phyloP scores from a whole-genome alignment of 768 basidiomycete genomes.

The Boletus subparvulus region DNA sequence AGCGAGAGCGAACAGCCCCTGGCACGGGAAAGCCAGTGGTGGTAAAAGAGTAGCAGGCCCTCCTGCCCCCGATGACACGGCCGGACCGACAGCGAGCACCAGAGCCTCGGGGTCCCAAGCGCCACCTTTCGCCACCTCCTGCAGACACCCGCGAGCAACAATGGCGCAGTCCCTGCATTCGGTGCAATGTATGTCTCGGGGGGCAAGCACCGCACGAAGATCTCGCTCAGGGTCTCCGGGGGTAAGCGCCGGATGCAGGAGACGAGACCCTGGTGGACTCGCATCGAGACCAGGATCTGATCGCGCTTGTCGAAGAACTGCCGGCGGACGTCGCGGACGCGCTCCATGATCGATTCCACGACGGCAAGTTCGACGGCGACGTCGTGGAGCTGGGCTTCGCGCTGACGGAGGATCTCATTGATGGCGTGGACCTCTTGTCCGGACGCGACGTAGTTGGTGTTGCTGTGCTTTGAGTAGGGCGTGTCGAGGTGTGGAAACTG shows the following conservation, averaged over 20 bases:
- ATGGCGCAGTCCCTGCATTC: conserved; percentile 29
- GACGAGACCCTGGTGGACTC: conserved; percentile 20
- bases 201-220: conserved; percentile 41
- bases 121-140: conserved; percentile 43
- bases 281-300: conserved; percentile 17
- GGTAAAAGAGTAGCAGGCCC: conserved; percentile 6
- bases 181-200: conserved; percentile 26
- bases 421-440: conserved; percentile 10
- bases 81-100: conserved; percentile 41
- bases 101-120: conserved; percentile 40
- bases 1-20: conserved; percentile 20
- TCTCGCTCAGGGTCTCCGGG: conserved; percentile 45
- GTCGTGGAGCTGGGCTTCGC: conserved; percentile 15
- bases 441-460: conserved; percentile 7
- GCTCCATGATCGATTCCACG: conserved; percentile 15
- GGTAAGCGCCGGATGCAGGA: conserved; percentile 38
- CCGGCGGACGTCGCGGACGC: not conserved
- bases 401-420: conserved; percentile 13
- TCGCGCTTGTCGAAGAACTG: not conserved
- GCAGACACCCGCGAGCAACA: conserved; percentile 42
- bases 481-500: too few relatives aligned
- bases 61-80: conserved; percentile 3
- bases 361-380: conserved; percentile 10
- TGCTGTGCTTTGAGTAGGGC: not conserved
- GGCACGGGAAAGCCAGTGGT: conserved; percentile 23